Percentiles rank a stretch among this genome's conserved stretches.
These are phyloP conservation scores for Suhomyces panamericanus DNA, from an alignment of 1,139 yeast species.

Conservation along the genomic window DNA sequence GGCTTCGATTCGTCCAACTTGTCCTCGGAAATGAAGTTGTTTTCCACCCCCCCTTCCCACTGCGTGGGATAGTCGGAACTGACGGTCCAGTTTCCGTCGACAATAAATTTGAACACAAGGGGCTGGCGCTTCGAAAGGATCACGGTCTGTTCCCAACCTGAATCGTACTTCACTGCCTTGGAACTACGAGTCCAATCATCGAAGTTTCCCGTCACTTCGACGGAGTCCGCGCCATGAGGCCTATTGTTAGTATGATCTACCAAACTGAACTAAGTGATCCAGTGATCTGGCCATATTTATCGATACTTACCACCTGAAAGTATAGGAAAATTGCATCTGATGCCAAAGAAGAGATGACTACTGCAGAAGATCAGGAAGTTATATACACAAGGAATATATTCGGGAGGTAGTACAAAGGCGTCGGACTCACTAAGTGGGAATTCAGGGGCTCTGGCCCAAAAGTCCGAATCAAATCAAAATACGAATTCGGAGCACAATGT, in stretches of 20 bases:
- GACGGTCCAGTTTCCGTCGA: constrained; percentile 41
- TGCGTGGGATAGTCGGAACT: constrained; percentile 27
- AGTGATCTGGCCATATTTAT: too few species aligned
- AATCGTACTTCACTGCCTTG: constrained; percentile 17
- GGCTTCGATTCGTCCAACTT: not conserved
- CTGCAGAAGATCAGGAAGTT: not conserved
- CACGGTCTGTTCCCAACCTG: constrained; percentile 21
- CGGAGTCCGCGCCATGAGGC: constrained; percentile 10
- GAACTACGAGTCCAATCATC: constrained; percentile 38
- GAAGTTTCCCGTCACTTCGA: constrained; percentile 45
- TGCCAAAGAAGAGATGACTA: not conserved
- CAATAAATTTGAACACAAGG: constrained; percentile 36
- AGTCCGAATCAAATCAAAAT: constrained; percentile 1
- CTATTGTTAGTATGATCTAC: constrained; percentile 12
- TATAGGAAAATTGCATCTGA: constrained; percentile 8
- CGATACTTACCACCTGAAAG: constrained; percentile 9
- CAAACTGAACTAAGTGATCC: too few species aligned
- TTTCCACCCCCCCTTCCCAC: constrained; percentile 39
- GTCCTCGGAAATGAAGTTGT: constrained; percentile 34
- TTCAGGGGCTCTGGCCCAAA: constrained; percentile 3
- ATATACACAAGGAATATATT: not conserved
- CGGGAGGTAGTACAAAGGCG: too few species aligned
- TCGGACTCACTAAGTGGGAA: not conserved
- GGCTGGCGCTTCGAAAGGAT: constrained; percentile 17
- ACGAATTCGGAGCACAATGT: not conserved